Base-by-base conservation (phyloP, 106 monocot species). In the Dactylorhiza incarnata region DNA sequence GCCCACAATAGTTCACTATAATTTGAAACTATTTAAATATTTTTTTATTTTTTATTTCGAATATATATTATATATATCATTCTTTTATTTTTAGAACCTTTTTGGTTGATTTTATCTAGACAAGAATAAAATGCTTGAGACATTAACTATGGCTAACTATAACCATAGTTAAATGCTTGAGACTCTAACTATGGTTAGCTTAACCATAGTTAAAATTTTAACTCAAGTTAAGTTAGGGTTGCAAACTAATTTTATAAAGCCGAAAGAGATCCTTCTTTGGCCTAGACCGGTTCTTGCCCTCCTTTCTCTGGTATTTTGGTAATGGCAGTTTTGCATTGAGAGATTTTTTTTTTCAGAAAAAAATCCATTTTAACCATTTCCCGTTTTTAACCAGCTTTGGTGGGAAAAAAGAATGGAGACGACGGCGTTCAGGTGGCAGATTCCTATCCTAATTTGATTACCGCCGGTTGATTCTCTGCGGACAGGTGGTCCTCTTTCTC, bases 151-250 rank as follows among this genome's bases (percentile, higher is more conserved):
- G 15, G 68, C 45, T 69, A 46, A 16, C 6, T 26, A 37, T 67
- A 44, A 67, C 43, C 43, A 9, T 4, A 26, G 29, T 67, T 67
- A 2, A 37, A 37, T 37, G 37, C 37, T 37, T 0, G 37, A 37
- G 37, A 37, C 1, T 3, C 37, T 37, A 0, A 37, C 37, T 37
- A 37, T 37, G 3, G 2, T 3, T 37, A 37, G 3, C n/a, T 59
- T 59, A 3, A 59, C 59, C 59, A 17, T 15, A 59, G 19, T 15
- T n/a, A 17, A 6, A 3, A 6, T 5, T 72, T 72, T 49, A 72
- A 72, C 72, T 49, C 5, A 20, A 49, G 72, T 72, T 72, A 49
- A 24, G 49, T 72, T 72, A 72, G 72, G 72, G 72, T 72, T 72
- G 11, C 23, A 72, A 48, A 49, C 20, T 72, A 69, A 11, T 48